Percentiles rank a stretch among this genome's conserved stretches.
phyloP scores from a whole-genome alignment of 2,329 filamentous ascomycete genomes.

The Penicillium sp. region DNA sequence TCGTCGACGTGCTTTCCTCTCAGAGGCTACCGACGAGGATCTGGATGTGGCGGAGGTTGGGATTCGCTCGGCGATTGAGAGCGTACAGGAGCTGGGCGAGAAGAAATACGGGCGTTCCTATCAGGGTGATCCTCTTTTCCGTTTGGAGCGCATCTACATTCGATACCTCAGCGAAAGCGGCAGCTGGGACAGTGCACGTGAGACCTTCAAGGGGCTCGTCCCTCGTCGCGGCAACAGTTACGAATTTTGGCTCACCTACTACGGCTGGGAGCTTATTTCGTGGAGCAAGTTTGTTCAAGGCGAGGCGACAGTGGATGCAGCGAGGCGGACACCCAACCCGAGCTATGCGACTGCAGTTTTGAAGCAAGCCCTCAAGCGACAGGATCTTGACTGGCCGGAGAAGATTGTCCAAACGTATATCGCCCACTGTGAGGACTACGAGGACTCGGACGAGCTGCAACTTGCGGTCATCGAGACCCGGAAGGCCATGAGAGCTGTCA shows the following conservation, averaged over 20 bases:
- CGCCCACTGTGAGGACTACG: constrained; percentile 75
- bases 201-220: constrained; percentile 68
- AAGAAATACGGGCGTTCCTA: constrained; percentile 71
- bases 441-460: constrained; percentile 69
- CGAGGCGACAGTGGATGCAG: constrained; percentile 49
- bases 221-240: constrained; percentile 69
- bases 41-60: constrained; percentile 86
- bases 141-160: constrained; percentile 85
- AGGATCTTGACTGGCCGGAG: constrained; percentile 48
- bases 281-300: constrained; percentile 55
- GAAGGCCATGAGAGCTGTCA: constrained; percentile 60
- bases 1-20: constrained; percentile 73
- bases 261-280: constrained; percentile 82
- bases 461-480: constrained; percentile 68
- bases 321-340: constrained; percentile 59
- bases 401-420: constrained; percentile 46
- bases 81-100: constrained; percentile 71
- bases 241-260: constrained; percentile 91
- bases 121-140: constrained; percentile 80
- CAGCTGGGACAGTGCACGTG: constrained; percentile 69
- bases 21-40: constrained; percentile 71
- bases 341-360: constrained; percentile 70
- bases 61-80: constrained; percentile 77
- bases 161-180: constrained; percentile 83
- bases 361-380: constrained; percentile 59